Base-by-base conservation (phyloP, 2,329 filamentous ascomycete species). In the Aaosphaeria pasadenensis region DNA sequence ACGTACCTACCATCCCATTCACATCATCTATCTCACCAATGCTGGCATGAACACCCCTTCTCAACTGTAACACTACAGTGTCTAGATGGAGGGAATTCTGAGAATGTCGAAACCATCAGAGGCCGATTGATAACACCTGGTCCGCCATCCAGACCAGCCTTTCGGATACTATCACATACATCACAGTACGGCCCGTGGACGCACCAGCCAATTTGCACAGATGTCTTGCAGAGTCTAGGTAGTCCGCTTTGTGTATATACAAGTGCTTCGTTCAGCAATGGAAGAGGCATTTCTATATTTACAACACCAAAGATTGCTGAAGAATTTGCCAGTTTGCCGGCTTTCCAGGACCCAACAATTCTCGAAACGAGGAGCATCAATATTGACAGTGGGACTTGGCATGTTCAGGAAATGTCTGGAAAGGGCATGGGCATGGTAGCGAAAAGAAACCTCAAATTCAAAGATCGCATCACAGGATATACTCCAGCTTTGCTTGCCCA, bases 381-480 rank as follows among this genome's bases (percentile, higher is more conserved):
- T 33, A 43, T 38, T n/a, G 33, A 36, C 41, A 57, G 53, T 1
- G 17, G 44, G 2, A 45, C 49, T 11, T 69, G 59, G 56, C 53
- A 50, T 30, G 52, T 60, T 0, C 39, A 59, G 6, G 24, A 52
- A 7, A 54, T 69, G 11, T 58, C 65, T 0, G 51, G 53, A 28
- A 67, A 66, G 47, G 67, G 67, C 4, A 54, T 63, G 13, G 67
- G 64, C 5, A 61, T 68, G 56, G 46, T 68, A 5, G 64, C 67
- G 0, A 52, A 56, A 3, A 49, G 49, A 3, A 13, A 49, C 0
- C 50, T 70, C 1, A 32, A 39, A 1, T 60, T 61, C 28, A 56
- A 56, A 31, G 60, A 67, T 24, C 40, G 51, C 3, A 51, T 70
- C 9, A 64, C 63, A 1, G 57, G 57, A 0, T 57, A 68, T 43